Base-by-base conservation (phyloP, 106 monocot species). In the Platanthera zijinensis region DNA sequence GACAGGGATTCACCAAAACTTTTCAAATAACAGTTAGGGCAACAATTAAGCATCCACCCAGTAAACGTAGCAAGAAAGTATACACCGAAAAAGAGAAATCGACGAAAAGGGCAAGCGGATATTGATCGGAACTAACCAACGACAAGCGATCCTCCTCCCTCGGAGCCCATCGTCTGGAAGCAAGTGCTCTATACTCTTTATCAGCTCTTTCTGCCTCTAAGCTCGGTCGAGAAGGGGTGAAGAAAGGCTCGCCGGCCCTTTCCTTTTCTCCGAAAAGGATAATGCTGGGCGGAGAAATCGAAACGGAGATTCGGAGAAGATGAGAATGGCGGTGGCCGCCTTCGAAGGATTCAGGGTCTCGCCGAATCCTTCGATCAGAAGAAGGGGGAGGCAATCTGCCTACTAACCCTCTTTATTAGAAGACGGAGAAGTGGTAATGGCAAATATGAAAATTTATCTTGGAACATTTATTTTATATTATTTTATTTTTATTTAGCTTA, bases 291-390 rank as follows among this genome's bases (percentile, higher is more conserved):
- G 21, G 21, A 46, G 51, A 0, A 48, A 9, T 5, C 22, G 72
- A 3, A 8, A 51, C 50, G 4, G 32, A 66, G 32, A 66, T 66
- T 66, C 10, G 64, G 25, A 8, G 64, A 21, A 61, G n/a, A 50
- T 22, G 50, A 21, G 72, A 72, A 72, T 72, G 19, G 72, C 51
- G 72, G 72, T 72, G 46, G 51, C 72, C 72, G 45, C 72, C 22
- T 51, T 10, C 9, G 22, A 8, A 8, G 51, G 72, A 51, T 50
- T 72, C 51, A 10, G 51, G 49, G 49, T 6, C 21, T 51, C 10
- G 49, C 49, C 72, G 14, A 47, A 12, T 67, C 67, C 67, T n/a
- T 39, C 67, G 8, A 25, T 67, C 67, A 61, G 21, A 25, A 67
- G 67, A 67, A 67, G 32, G 67, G 67, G 4, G 67, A 67, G 2